Base-by-base conservation (phyloP, 768 basidiomycete genomes). In the Auriculariales sp. region DNA sequence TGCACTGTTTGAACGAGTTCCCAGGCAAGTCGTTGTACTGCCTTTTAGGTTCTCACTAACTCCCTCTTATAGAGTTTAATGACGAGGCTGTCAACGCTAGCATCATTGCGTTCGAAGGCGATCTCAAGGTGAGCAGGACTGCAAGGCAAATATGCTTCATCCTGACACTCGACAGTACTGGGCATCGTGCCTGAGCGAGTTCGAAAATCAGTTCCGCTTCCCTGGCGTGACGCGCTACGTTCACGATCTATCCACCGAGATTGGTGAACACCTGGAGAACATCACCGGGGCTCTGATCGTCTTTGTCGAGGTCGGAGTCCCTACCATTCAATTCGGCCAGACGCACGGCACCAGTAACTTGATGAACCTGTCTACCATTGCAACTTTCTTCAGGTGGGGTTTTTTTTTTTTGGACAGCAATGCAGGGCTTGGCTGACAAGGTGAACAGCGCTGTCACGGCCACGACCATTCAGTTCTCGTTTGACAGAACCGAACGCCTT, bases 361-460 rank as follows among this genome's bases (percentile, higher is more conserved):
- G 15, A 71, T 83, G 24, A 84, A 83, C 54, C 67, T 86, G 28
- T 82, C 81, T 31, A 84, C 83, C 5, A 79, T 86, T 3, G 81
- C 82, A 25, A 86, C 81, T 47, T 83, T 85, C 64, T 83, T 84
- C 62, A 81, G n/a, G n/a, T n/a, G n/a, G n/a, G n/a, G n/a, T n/a
- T 78, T 28, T 81, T 78, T 15, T 81, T 84, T 50, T n/a, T n/a
- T n/a, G n/a, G n/a, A n/a, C n/a, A n/a, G n/a, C 28, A 32, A 47
- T 30, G 2, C n/a, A n/a, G n/a, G n/a, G n/a, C n/a, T n/a, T n/a
- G n/a, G n/a, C n/a, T n/a, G 15, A 46, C 9, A 36, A 15, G 27
- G 24, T 35, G n/a, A 53, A 33, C 6, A 15, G 31, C 28, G 30
- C 47, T 9, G 29, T 39, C 17, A n/a, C 33, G 34, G 52, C 54